Percentiles rank a stretch among this genome's conserved stretches.
Conservation (phyloP, 2,329 filamentous ascomycete genomes). For the Cladosporium sp. region DNA sequence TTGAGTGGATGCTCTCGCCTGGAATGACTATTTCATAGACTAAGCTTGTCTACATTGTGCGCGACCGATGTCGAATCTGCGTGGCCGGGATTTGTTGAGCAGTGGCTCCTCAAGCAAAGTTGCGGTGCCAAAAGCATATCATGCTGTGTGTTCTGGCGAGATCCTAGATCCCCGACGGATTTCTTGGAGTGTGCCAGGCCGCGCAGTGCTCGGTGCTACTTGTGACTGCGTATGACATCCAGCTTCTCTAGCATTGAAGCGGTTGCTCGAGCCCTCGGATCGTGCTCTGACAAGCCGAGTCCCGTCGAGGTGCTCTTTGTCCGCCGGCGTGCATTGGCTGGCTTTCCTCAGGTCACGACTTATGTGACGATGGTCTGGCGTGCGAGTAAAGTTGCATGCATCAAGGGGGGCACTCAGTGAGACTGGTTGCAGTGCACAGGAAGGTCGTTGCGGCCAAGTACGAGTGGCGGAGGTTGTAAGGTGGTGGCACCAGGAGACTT, state of each 20-base stretch:
- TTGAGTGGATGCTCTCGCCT: background rate
- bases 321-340: background rate
- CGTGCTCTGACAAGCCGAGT: background rate
- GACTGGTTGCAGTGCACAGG: no score
- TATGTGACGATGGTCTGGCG: background rate
- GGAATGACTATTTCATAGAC: background rate
- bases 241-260: background rate
- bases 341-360: background rate
- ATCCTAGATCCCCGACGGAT: background rate
- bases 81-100: background rate
- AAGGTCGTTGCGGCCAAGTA: no score
- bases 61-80: background rate
- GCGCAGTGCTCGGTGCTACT: background rate
- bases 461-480: background rate
- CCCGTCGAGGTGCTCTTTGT: background rate
- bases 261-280: background rate
- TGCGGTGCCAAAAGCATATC: background rate
- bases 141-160: background rate
- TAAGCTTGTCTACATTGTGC: background rate
- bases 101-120: background rate
- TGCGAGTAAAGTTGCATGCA: background rate
- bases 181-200: background rate
- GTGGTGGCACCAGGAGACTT: background rate
- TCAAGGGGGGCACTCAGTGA: background rate
- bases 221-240: background rate